These are phyloP conservation scores for Vitis riparia DNA, from an alignment of 164 flowering plant species.

Conservation along the genomic window DNA sequence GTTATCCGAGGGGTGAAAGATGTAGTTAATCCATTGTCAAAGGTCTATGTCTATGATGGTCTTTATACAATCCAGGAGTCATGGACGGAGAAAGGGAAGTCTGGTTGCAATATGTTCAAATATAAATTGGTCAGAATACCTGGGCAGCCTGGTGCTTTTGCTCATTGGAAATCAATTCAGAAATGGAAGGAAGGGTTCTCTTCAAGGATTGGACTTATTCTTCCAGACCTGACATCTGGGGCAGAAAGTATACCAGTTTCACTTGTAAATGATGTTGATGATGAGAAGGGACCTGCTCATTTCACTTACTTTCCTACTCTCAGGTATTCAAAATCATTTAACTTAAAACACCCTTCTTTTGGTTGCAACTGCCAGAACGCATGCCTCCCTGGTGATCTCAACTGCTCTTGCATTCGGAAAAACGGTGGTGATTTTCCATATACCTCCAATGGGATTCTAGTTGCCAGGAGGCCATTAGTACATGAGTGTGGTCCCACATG, in stretches of 20 bases:
- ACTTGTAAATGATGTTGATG: conserved; percentile 60
- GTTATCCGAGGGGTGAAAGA: conserved; percentile 54
- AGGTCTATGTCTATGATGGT: conserved; percentile 60
- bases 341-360: conserved; percentile 16
- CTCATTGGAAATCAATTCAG: conserved; percentile 44
- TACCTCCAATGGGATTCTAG: conserved; percentile 6
- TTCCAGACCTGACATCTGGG: conserved; percentile 51
- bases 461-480: background rate
- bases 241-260: conserved; percentile 49
- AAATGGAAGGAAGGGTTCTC: conserved; percentile 38
- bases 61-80: conserved; percentile 48
- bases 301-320: conserved; percentile 35
- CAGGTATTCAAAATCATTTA: conserved; percentile 31
- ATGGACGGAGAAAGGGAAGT: conserved; percentile 51
- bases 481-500: conserved; percentile 13
- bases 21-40: conserved; percentile 19
- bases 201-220: conserved; percentile 34
- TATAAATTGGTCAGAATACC: conserved; percentile 45
- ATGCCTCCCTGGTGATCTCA: conserved; percentile 27
- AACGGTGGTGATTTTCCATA: conserved; percentile 11
- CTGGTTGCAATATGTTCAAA: conserved; percentile 50
- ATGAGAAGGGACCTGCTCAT: conserved; percentile 47
- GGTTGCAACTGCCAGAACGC: conserved; percentile 34
- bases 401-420: conserved; percentile 10
- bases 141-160: conserved; percentile 50